Base-by-base conservation (phyloP, 1,284 basidiomycete genomes). In the Melampsora abietis-canadensis region DNA sequence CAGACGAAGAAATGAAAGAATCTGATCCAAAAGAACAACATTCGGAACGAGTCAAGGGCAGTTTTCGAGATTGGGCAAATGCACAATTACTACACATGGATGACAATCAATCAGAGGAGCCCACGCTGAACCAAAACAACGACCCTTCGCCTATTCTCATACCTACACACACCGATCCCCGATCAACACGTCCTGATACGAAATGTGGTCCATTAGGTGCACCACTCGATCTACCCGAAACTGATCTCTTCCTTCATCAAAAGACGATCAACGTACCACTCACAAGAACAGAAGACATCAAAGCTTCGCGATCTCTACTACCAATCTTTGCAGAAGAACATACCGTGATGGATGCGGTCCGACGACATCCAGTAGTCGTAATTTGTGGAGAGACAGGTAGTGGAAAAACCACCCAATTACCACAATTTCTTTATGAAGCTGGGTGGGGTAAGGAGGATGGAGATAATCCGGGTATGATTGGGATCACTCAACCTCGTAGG, bases 391-490 rank as follows among this genome's bases (percentile, higher is more conserved):
- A 90, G 82, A 99, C 96, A 6, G 96, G 96, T 76, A 95, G 92
- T 80, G 96, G 96, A 66, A 99, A 98, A 84, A 98, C 96, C 0
- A 99, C 96, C 0, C 96, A 98, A 82, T 89, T 98, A 1, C 96
- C 96, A 3, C 96, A 98, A 81, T 90, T 91, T 83, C 82, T 91
- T 14, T 90, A 91, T 79, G 96, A 99, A 82, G 92, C 92, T n/a
- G 96, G 93, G 0, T 98, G 95, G 80, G 96, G 94, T 0, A 87
- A 88, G 72, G 85, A 87, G 4, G 88, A 86, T 19, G 91, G 91
- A 80, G 90, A 94, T 69, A 96, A 98, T 82, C 93, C 95, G 24
- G 96, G 96, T 1, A 94, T 98, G 89, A 92, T 99, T 78, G 96
- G 94, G 17, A 87, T 98, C 59, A 99, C 96, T 2, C 96, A 99